Base-by-base conservation (phyloP, 2,329 filamentous ascomycete genomes). In the Davidsoniella virescens region DNA sequence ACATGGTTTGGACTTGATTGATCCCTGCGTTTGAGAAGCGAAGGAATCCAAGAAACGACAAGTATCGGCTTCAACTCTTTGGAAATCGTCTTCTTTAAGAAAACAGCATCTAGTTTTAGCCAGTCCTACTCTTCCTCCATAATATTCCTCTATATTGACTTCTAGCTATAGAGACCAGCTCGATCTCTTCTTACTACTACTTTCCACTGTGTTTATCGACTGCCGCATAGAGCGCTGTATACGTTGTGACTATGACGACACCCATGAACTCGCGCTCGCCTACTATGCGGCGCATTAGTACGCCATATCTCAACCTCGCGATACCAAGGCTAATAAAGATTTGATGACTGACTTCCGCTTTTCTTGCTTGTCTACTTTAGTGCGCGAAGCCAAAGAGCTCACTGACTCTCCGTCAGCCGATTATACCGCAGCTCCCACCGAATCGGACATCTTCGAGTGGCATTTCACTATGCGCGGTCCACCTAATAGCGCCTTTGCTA, bases 391-490 rank as follows among this genome's bases (percentile, higher is more conserved):
- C 52, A 75, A 83, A 53, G 92, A 96, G 63, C 77, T 98, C 51
- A 80, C 85, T 54, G 73, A 71, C 52, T 75, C 83, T 37, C 87
- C 90, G 4, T 92, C 86, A 2, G 71, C 84, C 49, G 87, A 94
- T 68, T 93, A 90, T 66, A 78, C 82, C 57, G 92, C 90, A 39
- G 72, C 80, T 3, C 92, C 92, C 0, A 77, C 90, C 55, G 90
- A 96, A 62, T 72, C 78, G 29, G 87, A 96, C 65, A 80, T 98
- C 49, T 94, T 94, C 67, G 88, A 96, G 67, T 98, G 92, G 92
- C 92, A 98, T 70, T 98, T 96, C 67, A 98, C 92, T 0, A 73
- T 98, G n/a, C 79, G 82, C 47, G 92, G 92, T 0, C 88, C 90
- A 0, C 90, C 90, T 0, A 71, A 76, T 29, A 88, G 87, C 0